phyloP scores from a whole-genome alignment of 352 stramenopile genomes.

The Pythium grandisporangium region DNA sequence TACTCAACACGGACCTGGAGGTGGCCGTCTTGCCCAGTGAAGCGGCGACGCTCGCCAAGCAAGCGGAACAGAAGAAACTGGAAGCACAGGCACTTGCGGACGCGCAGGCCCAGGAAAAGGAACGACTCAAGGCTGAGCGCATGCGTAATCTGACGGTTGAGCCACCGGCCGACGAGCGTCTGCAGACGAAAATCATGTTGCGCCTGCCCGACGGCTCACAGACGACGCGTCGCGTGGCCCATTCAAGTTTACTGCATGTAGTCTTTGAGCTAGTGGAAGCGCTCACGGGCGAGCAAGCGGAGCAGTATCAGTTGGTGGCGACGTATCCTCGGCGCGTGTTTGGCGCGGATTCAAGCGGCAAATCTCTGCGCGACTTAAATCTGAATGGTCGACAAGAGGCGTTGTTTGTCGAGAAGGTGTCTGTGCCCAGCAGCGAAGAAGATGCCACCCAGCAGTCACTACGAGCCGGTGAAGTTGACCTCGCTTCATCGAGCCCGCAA shows the following conservation, averaged over 20 bases:
- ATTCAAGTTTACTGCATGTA: constrained; percentile 15
- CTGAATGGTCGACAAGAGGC: constrained; percentile 49
- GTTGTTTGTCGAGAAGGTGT: constrained; percentile 45
- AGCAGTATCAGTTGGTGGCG: constrained; percentile 35
- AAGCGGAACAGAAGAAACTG: constrained; percentile 21
- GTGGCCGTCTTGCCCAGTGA: constrained; percentile 73
- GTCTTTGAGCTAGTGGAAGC: constrained; percentile 52
- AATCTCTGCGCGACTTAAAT: constrained; percentile 38
- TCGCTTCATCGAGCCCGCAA: no score
- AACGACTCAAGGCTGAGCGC: constrained; percentile 30
- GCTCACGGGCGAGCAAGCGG: constrained; percentile 28
- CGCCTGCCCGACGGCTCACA: constrained; percentile 36
- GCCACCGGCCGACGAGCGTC: constrained; percentile 23
- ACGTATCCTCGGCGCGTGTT: constrained; percentile 62
- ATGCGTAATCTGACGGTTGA: constrained; percentile 23
- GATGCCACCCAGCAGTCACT: no score
- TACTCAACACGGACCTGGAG: constrained; percentile 79
- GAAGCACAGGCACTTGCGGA: constrained; percentile 12
- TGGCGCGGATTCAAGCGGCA: constrained; percentile 16
- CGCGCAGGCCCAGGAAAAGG: constrained; percentile 16
- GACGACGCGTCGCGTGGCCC: constrained; percentile 32
- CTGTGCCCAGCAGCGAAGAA: constrained; percentile 11
- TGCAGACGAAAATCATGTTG: constrained; percentile 38
- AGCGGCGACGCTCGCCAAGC: constrained; percentile 24
- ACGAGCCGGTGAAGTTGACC: no score